Base-by-base conservation (phyloP, 352 stramenopile species). In the Phytopythium aichiense region DNA sequence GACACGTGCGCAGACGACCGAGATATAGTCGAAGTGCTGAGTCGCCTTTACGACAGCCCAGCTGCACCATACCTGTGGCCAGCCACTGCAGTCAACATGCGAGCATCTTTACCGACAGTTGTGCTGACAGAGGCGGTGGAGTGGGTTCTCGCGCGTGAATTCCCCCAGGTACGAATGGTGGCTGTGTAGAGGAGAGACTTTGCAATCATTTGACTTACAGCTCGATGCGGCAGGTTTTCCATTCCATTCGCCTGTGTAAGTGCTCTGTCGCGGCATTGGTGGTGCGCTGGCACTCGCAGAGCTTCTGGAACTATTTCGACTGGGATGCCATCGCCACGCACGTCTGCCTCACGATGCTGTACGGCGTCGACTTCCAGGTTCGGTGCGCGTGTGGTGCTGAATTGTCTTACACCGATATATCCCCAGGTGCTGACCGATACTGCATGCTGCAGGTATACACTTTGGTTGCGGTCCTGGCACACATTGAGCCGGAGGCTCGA, bases 291-390 rank as follows among this genome's bases (percentile, higher is more conserved):
- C 66, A 84, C 8, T 61, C 58, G 12, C 81, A 91, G 57, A 73
- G 64, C 49, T 88, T 88, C 60, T 91, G 79, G 79, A 91, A 89
- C 57, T 87, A 85, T 25, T 74, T 91, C 11, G 72, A 84, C 55
- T 89, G 81, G 81, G 73, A 77, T 58, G 81, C 78, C 45, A 69
- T 89, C 25, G 65, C 86, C 2, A 46, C 82, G 20, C 79, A 77
- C 46, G 48, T 77, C 12, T 84, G 85, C 58, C 67, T 91, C 49
- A 79, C 56, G 22, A 63, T 81, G n/a, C 62, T 89, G 0, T 82
- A 89, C 31, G 81, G 81, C 1, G 56, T 60, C 16, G 81, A 91
- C 16, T 82, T 87, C 59, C 77, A 89, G 74, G 78, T 88, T 55
- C 57, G 35, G 55, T 1, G 22, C 16, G 1, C 2, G 40, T 38